These are phyloP conservation scores for Hymenoscyphus repandus DNA, from an alignment of 2,329 filamentous ascomycete species.

Conservation along the genomic window DNA sequence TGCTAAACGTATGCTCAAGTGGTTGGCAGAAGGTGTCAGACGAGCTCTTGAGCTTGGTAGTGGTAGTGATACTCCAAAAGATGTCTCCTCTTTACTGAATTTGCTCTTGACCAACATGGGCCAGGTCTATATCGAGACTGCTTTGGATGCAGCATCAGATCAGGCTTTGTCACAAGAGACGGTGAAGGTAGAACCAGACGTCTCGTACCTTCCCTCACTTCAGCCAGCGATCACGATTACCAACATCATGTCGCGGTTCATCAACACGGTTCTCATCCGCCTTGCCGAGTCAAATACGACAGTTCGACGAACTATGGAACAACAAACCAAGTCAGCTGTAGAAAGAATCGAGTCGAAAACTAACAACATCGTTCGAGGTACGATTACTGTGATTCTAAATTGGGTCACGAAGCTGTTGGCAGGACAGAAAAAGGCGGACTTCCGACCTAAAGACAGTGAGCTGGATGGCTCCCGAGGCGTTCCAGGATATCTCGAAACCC, in stretches of 20 bases:
- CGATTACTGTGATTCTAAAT: slow-evolving; percentile 58
- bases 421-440: slow-evolving; percentile 66
- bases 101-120: slow-evolving; percentile 84
- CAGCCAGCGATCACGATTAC: slow-evolving; percentile 82
- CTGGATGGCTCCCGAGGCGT: slow-evolving; percentile 38
- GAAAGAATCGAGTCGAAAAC: slow-evolving; percentile 64
- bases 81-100: slow-evolving; percentile 79
- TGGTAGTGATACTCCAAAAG: slow-evolving; percentile 84
- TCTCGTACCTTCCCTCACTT: slow-evolving; percentile 74
- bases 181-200: slow-evolving; percentile 78
- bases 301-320: slow-evolving; percentile 68
- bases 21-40: slow-evolving; percentile 92
- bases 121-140: slow-evolving; percentile 68
- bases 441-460: slow-evolving; percentile 62
- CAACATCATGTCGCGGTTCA: slow-evolving; percentile 89
- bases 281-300: slow-evolving; percentile 87
- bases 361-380: slow-evolving; percentile 62
- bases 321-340: slow-evolving; percentile 53
- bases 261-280: slow-evolving; percentile 83
- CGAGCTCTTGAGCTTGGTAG: slow-evolving; percentile 86
- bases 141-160: slow-evolving; percentile 66
- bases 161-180: slow-evolving; percentile 71
- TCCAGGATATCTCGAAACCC: slow-evolving; percentile 57
- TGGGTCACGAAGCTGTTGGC: slow-evolving; percentile 59
- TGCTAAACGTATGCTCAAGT: slow-evolving; percentile 97